Percentiles rank a stretch among this genome's conserved stretches.
Evolutionary conservation across 2,329 filamentous ascomycete species (phyloP).

Genomic region (Sodiomyces alkalinus): DNA sequence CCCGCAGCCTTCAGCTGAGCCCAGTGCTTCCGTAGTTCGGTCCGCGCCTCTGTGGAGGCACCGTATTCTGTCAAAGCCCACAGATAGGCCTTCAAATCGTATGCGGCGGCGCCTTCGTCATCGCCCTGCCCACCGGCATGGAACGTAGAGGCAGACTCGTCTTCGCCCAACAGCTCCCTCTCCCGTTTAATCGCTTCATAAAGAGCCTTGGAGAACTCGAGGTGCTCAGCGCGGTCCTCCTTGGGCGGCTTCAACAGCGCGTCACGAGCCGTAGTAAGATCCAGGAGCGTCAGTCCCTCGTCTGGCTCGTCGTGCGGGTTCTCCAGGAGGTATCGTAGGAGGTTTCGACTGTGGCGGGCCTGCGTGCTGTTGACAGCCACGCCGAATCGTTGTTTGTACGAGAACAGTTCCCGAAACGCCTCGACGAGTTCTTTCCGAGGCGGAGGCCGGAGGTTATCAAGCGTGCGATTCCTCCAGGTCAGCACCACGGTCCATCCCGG

Average conservation of each 20-base stretch:
- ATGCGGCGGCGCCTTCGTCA: constrained; percentile 11
- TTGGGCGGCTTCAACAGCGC: constrained; percentile 25
- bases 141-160: constrained; percentile 10
- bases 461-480: constrained; percentile 47
- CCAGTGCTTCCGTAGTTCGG: constrained; percentile 14
- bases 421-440: constrained; percentile 43
- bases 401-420: constrained; percentile 51
- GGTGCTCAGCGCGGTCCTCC: constrained; percentile 27
- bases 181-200: constrained; percentile 17
- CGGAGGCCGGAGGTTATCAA: constrained; percentile 50
- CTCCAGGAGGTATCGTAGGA: constrained; percentile 44
- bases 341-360: constrained; percentile 36
- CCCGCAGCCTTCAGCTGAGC: constrained; percentile 3
- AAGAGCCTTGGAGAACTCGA: constrained; percentile 29
- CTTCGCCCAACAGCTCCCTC: constrained; percentile 6
- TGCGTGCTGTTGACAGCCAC: constrained; percentile 49
- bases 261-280: constrained; percentile 28
- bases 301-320: constrained; percentile 18
- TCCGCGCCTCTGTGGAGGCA: constrained; percentile 35
- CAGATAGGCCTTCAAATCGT: constrained; percentile 28
- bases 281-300: constrained; percentile 20
- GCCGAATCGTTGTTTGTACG: constrained; percentile 31
- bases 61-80: constrained; percentile 37
- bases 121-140: too few relatives aligned
- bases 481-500: constrained; percentile 60